A percentile compares a stretch with the other conserved stretches of the same genome.
These are phyloP conservation scores for Dactylellina sp. DNA, from an alignment of 2,329 filamentous ascomycete genomes.

Conservation along the genomic window DNA sequence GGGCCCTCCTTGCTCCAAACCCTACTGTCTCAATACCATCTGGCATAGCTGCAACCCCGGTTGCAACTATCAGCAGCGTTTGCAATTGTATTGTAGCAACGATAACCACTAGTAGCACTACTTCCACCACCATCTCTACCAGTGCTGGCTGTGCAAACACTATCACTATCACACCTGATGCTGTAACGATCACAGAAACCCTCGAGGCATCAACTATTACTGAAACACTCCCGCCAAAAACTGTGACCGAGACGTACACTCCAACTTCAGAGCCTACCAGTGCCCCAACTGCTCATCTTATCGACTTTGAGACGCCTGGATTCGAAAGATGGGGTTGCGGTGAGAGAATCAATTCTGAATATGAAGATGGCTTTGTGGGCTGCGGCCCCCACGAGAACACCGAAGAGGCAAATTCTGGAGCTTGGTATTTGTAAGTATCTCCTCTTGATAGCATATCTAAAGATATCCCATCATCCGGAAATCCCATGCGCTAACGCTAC, in stretches of 20 bases:
- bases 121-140: slow-evolving; percentile 12
- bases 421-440: slow-evolving; percentile 30
- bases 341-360: neutral
- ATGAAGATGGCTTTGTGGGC: neutral
- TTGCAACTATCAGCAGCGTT: slow-evolving; percentile 37
- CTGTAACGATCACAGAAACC: slow-evolving; percentile 22
- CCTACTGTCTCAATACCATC: slow-evolving; percentile 39
- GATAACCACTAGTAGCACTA: slow-evolving; percentile 1
- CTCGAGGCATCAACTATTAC: slow-evolving; percentile 15
- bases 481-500: neutral
- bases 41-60: slow-evolving; percentile 33
- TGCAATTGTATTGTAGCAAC: slow-evolving; percentile 37
- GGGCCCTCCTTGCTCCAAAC: slow-evolving; percentile 26
- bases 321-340: slow-evolving; percentile 21
- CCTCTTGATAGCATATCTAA: neutral
- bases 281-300: neutral
- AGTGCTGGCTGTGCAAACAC: slow-evolving; percentile 19
- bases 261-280: slow-evolving; percentile 7
- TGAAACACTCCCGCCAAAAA: slow-evolving; percentile 9
- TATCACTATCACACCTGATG: slow-evolving; percentile 3
- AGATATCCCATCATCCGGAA: neutral
- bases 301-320: slow-evolving; percentile 13
- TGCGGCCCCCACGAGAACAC: slow-evolving; percentile 26
- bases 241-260: slow-evolving; percentile 24
- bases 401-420: slow-evolving; percentile 2